Conservation (phyloP, 768 basidiomycete genomes). For the Heimioporus sp. region DNA sequence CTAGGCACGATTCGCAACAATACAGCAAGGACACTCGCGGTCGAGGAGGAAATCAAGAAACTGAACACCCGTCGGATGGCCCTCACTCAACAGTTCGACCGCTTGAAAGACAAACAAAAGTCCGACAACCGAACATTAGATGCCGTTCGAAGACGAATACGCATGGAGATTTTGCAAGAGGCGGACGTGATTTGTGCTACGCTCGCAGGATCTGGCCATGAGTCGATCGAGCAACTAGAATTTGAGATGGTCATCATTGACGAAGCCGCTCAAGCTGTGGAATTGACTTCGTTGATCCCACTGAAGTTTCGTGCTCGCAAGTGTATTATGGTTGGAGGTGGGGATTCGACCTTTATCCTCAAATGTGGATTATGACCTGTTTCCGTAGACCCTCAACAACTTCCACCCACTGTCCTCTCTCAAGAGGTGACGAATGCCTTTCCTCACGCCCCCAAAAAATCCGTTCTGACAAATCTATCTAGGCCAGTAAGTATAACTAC, state of each 20-base stretch:
- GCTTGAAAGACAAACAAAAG: slow-evolving; percentile 78
- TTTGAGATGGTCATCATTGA: slow-evolving; percentile 98
- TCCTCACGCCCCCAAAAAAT: slow-evolving; percentile 23
- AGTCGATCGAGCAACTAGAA: slow-evolving; percentile 74
- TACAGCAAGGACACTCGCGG: slow-evolving; percentile 43
- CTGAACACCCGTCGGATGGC: slow-evolving; percentile 64
- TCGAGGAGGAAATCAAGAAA: slow-evolving; percentile 71
- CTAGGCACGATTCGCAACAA: slow-evolving; percentile 57
- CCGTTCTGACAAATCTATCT: slow-evolving; percentile 1
- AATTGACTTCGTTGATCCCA: slow-evolving; percentile 92
- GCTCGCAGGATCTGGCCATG: slow-evolving; percentile 90
- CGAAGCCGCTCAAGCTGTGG: slow-evolving; percentile 96
- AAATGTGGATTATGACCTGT: neutral
- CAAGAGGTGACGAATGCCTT: slow-evolving; percentile 42
- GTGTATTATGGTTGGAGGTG: slow-evolving; percentile 93
- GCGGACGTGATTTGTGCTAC: slow-evolving; percentile 96
- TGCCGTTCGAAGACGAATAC: slow-evolving; percentile 69
- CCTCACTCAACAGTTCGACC: slow-evolving; percentile 70
- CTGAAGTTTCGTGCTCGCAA: slow-evolving; percentile 80
- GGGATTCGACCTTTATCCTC: slow-evolving; percentile 2
- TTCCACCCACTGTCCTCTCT: slow-evolving; percentile 90
- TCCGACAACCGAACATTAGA: slow-evolving; percentile 81
- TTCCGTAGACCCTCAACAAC: slow-evolving; percentile 74
- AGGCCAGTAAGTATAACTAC: slow-evolving; percentile 74
- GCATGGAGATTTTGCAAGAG: slow-evolving; percentile 73